Base-by-base conservation (phyloP, 208 protist species). In the Crithidia expoeki region DNA sequence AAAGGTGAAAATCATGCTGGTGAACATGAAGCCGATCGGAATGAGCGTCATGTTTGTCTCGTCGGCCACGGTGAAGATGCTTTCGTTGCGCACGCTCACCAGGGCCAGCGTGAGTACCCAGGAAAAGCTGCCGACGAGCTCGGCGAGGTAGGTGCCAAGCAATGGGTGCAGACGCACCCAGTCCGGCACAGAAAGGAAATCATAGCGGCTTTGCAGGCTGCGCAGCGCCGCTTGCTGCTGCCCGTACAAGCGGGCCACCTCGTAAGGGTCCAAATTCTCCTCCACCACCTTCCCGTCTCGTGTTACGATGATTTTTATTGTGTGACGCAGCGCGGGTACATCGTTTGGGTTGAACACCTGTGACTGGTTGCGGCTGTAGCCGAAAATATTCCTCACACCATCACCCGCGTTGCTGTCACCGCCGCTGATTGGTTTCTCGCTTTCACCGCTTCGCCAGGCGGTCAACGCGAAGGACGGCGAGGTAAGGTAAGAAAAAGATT, bases 11-110 rank as follows among this genome's bases (percentile, higher is more conserved):
- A 95, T 85, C 79, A 94, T 90, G 25, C 77, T 76, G 51, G 79
- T 89, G 53, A 95, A 84, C 84, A 95, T 92, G 71, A 95, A 91
- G 55, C 90, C 90, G 51, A 92, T 94, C 1, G 88, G 80, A 23
- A 95, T 62, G 42, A 76, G 62, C 40, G 83, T 93, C 73, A 95
- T 92, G 67, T 91, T 80, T 2, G 78, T 86, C 73, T 88, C 86
- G 27, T 83, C 72, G 25, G 66, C 57, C n/a, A 72, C 64, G 49
- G 46, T 74, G 63, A 93, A 89, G 61, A 91, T 79, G 74, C 76
- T 88, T 47, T 72, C 36, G 68, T 94, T 92, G 55, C 84, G 83
- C 63, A 92, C 82, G 55, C 82, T 90, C n/a, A 83, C 80, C 16
- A 95, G 66, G 21, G 86, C 79, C 34, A 94, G 69, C 5, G 81